Conservation (phyloP, 164 flowering plant genomes). For the Vitis riparia region DNA sequence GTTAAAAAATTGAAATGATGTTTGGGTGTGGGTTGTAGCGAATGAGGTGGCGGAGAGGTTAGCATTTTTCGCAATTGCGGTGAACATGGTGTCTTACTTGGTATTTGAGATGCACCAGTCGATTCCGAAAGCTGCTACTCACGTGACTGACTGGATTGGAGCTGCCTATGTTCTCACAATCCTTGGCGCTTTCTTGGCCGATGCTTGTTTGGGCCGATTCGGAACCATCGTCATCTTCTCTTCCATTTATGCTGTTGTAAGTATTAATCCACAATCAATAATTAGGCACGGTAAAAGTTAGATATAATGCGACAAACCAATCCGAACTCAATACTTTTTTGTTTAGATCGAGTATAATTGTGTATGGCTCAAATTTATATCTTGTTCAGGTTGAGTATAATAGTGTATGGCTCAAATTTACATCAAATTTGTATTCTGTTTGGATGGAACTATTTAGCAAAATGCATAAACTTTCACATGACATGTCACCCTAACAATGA, state of each 20-base stretch:
- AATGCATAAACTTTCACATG: too few species aligned
- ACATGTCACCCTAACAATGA: too few species aligned
- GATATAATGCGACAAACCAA: too few species aligned
- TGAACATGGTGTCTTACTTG: conserved; percentile 63
- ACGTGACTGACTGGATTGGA: conserved; percentile 66
- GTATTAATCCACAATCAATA: background rate
- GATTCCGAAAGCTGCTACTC: conserved; percentile 52
- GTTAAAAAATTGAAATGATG: background rate
- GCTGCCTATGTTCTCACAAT: conserved; percentile 63
- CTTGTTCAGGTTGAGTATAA: too few species aligned
- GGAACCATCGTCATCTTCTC: conserved; percentile 60
- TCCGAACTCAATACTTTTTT: too few species aligned
- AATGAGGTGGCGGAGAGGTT: conserved; percentile 80
- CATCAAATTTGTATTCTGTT: too few species aligned
- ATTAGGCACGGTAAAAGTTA: too few species aligned
- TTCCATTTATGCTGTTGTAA: conserved; percentile 58
- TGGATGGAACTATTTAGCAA: too few species aligned
- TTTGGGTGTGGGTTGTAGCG: conserved; percentile 27
- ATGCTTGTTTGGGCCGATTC: conserved; percentile 76
- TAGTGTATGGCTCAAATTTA: too few species aligned
- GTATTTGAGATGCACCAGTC: conserved; percentile 50
- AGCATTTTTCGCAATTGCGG: conserved; percentile 62
- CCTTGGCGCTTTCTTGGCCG: conserved; percentile 74
- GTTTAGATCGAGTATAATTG: too few species aligned
- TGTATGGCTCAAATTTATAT: too few species aligned